Evolutionary conservation across 2,329 filamentous ascomycete species (phyloP).

Genomic region (Endoconidiophora polonica): DNA sequence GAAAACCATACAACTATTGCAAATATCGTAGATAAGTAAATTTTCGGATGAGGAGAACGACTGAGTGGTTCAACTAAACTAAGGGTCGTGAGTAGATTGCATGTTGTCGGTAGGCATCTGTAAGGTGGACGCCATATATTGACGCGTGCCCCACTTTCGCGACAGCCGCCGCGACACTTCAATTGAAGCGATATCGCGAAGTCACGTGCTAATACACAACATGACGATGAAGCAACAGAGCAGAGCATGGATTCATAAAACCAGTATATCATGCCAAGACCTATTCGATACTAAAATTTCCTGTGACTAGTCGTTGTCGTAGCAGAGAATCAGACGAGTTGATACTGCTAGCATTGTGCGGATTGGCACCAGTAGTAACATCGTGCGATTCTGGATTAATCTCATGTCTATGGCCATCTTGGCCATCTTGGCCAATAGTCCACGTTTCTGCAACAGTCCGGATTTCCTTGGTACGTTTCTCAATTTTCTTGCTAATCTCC

Average conservation of each 20-base stretch:
- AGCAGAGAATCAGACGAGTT: neutral
- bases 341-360: neutral
- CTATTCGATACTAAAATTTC: neutral
- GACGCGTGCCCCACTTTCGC: slow-evolving; percentile 11
- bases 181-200: slow-evolving; percentile 8
- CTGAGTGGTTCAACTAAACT: neutral
- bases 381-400: neutral
- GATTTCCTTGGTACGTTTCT: slow-evolving; percentile 33
- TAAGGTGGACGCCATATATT: neutral
- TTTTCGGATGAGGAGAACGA: neutral
- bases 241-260: neutral
- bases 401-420: neutral
- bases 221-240: neutral
- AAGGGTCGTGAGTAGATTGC: neutral
- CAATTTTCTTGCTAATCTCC: slow-evolving; percentile 35
- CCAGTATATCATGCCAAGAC: neutral
- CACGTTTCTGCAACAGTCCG: slow-evolving; percentile 58
- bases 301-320: neutral
- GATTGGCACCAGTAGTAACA: neutral
- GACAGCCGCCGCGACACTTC: slow-evolving; percentile 2
- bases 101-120: neutral
- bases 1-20: neutral
- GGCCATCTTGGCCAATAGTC: slow-evolving; percentile 35
- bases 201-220: slow-evolving; percentile 10
- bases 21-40: no score